These are phyloP conservation scores for Oidiodendron maius DNA, from an alignment of 495 filamentous ascomycete genomes.

Conservation along the genomic window DNA sequence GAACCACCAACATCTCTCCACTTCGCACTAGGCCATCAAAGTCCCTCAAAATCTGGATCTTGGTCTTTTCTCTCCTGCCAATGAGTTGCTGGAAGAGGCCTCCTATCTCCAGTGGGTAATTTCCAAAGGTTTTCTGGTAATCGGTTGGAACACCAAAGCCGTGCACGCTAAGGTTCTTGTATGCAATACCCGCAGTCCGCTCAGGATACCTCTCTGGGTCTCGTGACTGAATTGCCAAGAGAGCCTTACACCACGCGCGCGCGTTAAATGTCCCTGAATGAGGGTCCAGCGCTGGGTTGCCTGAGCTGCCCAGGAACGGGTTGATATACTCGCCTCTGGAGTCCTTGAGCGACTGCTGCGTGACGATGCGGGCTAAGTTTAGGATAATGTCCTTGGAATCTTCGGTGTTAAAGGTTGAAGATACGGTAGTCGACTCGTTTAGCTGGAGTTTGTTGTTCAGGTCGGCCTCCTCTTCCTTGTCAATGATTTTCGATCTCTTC, in stretches of 20 bases:
- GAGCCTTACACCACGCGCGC: constrained; percentile 48
- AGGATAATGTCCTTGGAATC: constrained; percentile 15
- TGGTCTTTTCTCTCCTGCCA: constrained; percentile 38
- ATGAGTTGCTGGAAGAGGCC: constrained; percentile 37
- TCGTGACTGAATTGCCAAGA: constrained; percentile 37
- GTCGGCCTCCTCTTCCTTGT: constrained; percentile 2
- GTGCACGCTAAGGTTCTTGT: constrained; percentile 60
- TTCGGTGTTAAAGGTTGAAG: constrained; percentile 5
- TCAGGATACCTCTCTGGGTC: constrained; percentile 37
- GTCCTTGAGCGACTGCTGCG: constrained; percentile 15
- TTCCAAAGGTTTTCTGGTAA: constrained; percentile 71
- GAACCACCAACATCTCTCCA: constrained; percentile 76
- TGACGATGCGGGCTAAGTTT: constrained; percentile 16
- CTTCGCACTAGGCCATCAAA: constrained; percentile 72
- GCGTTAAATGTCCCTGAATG: constrained; percentile 44
- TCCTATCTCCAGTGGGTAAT: constrained; percentile 52
- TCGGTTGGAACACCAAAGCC: constrained; percentile 73
- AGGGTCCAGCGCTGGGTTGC: constrained; percentile 32
- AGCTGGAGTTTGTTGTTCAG: neutral
- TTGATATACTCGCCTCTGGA: constrained; percentile 14
- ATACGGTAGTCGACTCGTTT: neutral
- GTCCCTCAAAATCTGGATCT: constrained; percentile 69
- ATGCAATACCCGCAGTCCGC: constrained; percentile 43
- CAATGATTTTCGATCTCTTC: too few relatives aligned
- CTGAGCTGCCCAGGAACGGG: constrained; percentile 15